Percentiles rank a stretch among this genome's conserved stretches.
These are phyloP conservation scores for Bodo saltans DNA, from an alignment of 78 protist genomes.

Conservation along the genomic window DNA sequence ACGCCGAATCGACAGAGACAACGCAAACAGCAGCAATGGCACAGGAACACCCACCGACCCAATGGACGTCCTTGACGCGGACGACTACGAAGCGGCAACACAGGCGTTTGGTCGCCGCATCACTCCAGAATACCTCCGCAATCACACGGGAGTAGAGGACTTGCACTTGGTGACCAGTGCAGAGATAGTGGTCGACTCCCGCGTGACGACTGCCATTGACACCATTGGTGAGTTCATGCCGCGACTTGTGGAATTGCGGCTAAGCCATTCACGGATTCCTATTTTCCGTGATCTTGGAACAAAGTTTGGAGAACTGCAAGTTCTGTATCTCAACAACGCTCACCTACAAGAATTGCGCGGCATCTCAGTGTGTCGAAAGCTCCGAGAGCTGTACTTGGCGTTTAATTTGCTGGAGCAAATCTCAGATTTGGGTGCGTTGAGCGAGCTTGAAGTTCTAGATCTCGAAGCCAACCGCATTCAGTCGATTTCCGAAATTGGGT, in stretches of 20 bases:
- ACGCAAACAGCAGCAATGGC: too few relatives aligned
- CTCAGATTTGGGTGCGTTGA: background rate
- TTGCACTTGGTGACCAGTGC: too few relatives aligned
- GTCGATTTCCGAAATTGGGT: background rate
- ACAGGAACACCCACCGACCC: too few relatives aligned
- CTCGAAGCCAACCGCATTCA: background rate
- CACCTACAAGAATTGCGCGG: background rate
- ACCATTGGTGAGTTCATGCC: background rate
- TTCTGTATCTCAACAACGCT: background rate
- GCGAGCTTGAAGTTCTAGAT: background rate
- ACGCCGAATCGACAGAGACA: too few relatives aligned
- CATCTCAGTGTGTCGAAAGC: background rate
- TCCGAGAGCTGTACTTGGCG: background rate
- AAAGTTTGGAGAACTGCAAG: background rate
- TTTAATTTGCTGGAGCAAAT: too few relatives aligned
- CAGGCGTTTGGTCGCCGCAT: too few relatives aligned
- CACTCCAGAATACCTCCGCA: too few relatives aligned
- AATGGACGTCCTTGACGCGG: too few relatives aligned
- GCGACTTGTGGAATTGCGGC: background rate
- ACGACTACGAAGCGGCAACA: too few relatives aligned
- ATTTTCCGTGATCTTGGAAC: background rate
- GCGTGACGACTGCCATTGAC: too few relatives aligned
- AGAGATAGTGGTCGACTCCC: too few relatives aligned
- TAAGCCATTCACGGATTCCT: background rate
- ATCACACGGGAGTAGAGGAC: too few relatives aligned